A percentile compares a stretch with the other conserved stretches of the same genome.
phyloP scores from a whole-genome alignment of 2,329 filamentous ascomycete genomes.

The Talaromyces atroroseus region DNA sequence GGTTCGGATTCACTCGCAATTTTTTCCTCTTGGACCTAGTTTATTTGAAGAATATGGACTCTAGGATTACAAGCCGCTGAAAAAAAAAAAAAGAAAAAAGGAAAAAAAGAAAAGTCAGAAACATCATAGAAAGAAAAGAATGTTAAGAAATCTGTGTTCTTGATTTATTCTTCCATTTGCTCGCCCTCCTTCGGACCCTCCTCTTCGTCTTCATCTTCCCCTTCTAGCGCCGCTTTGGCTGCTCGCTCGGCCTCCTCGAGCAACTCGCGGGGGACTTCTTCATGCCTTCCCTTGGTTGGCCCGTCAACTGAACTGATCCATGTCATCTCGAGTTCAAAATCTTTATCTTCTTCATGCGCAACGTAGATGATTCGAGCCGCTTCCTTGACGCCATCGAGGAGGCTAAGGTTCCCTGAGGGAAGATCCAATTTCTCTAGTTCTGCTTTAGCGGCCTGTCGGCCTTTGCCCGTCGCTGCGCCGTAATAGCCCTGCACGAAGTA shows the following conservation, averaged over 20 bases:
- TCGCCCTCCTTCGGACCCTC: slow-evolving; percentile 55
- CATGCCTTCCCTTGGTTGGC: slow-evolving; percentile 85
- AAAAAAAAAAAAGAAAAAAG: background rate
- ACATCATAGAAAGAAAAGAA: slow-evolving; percentile 9
- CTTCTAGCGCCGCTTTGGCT: slow-evolving; percentile 84
- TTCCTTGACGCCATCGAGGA: slow-evolving; percentile 89
- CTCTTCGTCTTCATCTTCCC: slow-evolving; percentile 74
- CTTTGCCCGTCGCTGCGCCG: slow-evolving; percentile 94
- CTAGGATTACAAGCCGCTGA: background rate
- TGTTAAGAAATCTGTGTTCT: slow-evolving; percentile 8
- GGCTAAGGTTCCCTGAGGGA: slow-evolving; percentile 65
- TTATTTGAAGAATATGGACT: background rate
- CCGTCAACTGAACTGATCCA: slow-evolving; percentile 86
- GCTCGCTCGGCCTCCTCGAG: slow-evolving; percentile 86
- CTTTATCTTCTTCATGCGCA: slow-evolving; percentile 97
- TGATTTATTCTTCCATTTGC: slow-evolving; percentile 79
- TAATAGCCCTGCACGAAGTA: slow-evolving; percentile 69
- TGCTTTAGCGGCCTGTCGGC: slow-evolving; percentile 91
- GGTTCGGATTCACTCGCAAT: background rate
- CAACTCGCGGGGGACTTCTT: slow-evolving; percentile 87
- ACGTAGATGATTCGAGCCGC: slow-evolving; percentile 96
- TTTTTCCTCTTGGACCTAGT: background rate
- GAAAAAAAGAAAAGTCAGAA: background rate
- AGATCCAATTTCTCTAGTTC: slow-evolving; percentile 98
- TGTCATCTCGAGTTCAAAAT: slow-evolving; percentile 98